Base-by-base conservation (phyloP, 1,139 yeast genomes). In the Saccharomycopsis hybrid region DNA sequence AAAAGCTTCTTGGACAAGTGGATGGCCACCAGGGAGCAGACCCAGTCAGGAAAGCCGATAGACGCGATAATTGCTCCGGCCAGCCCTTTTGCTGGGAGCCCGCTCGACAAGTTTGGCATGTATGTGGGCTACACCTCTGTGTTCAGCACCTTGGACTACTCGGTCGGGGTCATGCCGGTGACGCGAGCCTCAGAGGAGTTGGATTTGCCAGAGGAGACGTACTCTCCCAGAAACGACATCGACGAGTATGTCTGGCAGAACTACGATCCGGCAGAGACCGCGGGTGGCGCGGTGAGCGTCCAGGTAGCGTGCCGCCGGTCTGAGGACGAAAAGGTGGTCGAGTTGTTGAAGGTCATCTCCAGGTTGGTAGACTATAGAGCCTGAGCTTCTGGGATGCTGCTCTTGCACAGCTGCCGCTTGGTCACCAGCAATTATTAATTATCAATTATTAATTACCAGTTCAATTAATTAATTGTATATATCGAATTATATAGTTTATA, bases 121-220 rank as follows among this genome's bases (percentile, higher is more conserved):
- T 75, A 73, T 50, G 71, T 89, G 48, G 96, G 60, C 9, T 82
- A 79, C 64, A 80, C 87, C 7, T 73, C 78, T 33, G 71, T 80
- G 54, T 77, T 78, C 65, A 82, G 82, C 61, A 66, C 78, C 30
- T 60, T 78, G 40, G 86, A 82, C 61, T 78, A 76, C 59, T 58
- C 81, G 25, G 78, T 77, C 4, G 81, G 82, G 29, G 72, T 76
- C 3, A 61, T 80, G 49, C 88, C 88, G 2, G 53, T 50, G 25
- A 44, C 51, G n/a, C 62, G 69, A 51, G 74, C 70, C 11, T 69
- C 72, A 54, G 60, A 63, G 43, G 54, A 55, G 1, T 44, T 69
- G 2, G 76, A 59, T 46, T 40, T 35, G 3, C n/a, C n/a, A n/a
- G 35, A 53, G 36, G 40, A 38, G 5, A 53, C 50, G 35, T 54